Conservation (phyloP, 345 rosid genomes). For the Ceriops tagal region DNA sequence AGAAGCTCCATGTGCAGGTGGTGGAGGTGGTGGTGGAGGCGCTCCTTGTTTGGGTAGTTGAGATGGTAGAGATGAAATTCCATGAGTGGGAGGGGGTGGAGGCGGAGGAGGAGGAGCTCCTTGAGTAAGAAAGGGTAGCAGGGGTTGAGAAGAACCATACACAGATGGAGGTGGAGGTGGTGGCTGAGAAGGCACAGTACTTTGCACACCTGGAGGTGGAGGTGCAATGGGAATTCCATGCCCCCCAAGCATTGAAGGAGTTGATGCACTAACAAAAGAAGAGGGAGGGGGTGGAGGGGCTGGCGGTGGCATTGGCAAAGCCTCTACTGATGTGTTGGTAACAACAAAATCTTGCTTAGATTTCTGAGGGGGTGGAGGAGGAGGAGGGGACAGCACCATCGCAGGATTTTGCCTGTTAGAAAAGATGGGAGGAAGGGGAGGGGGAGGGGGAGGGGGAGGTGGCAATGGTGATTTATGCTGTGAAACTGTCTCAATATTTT, state of each 20-base stretch:
- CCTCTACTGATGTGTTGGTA: not conserved
- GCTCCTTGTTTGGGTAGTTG: conserved; percentile 23
- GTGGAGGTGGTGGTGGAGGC: conserved; percentile 26
- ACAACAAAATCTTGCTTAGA: not conserved
- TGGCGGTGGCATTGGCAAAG: conserved; percentile 4
- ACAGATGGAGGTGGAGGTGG: conserved; percentile 22
- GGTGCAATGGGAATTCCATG: not conserved
- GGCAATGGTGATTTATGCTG: conserved; percentile 21
- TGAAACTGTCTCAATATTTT: conserved; percentile 23
- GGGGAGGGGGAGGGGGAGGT: conserved; percentile 49
- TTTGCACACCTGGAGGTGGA: not conserved
- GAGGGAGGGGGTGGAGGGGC: conserved; percentile 18
- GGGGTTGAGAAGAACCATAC: conserved; percentile 9
- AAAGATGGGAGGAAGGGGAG: conserved; percentile 44
- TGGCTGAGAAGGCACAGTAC: conserved; percentile 18
- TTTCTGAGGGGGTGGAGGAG: conserved; percentile 24
- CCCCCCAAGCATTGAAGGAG: not conserved
- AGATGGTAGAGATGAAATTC: conserved; percentile 23
- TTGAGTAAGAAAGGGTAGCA: conserved; percentile 11
- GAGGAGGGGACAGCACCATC: conserved; percentile 43
- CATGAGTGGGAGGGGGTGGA: not conserved
- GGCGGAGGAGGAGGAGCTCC: conserved; percentile 12
- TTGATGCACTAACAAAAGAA: not conserved
- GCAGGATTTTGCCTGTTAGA: conserved; percentile 31
- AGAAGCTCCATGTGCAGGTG: not conserved